Percentiles rank a stretch among this genome's conserved stretches.
Conservation (phyloP, 1,284 basidiomycete species). For the Gymnopus androsaceus region DNA sequence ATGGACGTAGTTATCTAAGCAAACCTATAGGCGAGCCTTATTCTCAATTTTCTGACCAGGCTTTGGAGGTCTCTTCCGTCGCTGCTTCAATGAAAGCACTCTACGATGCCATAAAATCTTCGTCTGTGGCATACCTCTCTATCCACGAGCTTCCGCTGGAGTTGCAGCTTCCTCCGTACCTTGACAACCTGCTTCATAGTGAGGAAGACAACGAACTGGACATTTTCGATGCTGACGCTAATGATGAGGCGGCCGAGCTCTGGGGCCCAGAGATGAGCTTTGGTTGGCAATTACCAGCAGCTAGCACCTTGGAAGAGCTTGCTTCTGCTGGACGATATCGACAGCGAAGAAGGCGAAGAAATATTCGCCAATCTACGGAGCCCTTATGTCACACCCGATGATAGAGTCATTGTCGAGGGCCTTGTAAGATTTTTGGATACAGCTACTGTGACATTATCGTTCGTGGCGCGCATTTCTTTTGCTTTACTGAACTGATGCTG, state of each 20-base stretch:
- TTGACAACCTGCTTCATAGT: constrained; percentile 66
- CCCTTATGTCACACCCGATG: constrained; percentile 63
- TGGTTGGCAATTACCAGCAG: constrained; percentile 70
- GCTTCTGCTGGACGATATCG: constrained; percentile 64
- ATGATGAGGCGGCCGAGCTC: constrained; percentile 49
- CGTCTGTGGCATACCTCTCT: constrained; percentile 71
- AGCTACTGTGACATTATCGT: constrained; percentile 67
- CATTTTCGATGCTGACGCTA: constrained; percentile 31
- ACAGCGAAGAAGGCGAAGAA: constrained; percentile 53
- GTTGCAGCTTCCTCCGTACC: constrained; percentile 78
- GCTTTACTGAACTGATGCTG: not conserved
- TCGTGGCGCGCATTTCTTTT: constrained; percentile 27
- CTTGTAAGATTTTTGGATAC: constrained; percentile 69
- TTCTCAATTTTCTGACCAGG: constrained; percentile 54
- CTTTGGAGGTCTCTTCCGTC: constrained; percentile 68
- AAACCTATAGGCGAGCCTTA: constrained; percentile 53
- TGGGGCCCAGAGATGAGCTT: constrained; percentile 72
- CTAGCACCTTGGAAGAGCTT: constrained; percentile 94
- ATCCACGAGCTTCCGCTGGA: constrained; percentile 78
- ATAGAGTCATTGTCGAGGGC: constrained; percentile 67
- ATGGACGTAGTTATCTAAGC: not conserved
- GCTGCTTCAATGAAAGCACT: constrained; percentile 75
- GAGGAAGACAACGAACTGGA: constrained; percentile 59
- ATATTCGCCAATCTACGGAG: constrained; percentile 61
- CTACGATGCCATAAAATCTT: constrained; percentile 74